Evolutionary conservation across 345 rosid species (phyloP).

Genomic region (Ceriops zippeliana): DNA sequence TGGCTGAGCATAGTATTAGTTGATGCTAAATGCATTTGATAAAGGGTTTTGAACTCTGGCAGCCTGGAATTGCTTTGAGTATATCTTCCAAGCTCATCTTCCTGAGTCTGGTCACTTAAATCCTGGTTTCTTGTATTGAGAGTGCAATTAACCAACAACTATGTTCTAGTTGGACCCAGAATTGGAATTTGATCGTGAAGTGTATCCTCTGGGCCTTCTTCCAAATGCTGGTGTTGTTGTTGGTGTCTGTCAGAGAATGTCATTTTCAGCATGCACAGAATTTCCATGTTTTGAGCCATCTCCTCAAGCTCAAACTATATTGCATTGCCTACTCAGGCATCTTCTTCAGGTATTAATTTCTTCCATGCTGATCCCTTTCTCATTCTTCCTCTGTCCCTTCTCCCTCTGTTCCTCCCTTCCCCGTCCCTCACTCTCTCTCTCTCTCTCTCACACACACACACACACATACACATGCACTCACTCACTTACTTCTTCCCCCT

Average conservation of each 20-base stretch:
- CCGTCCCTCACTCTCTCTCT: too few relatives aligned
- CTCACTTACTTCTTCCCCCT: too few relatives aligned
- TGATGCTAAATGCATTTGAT: not conserved
- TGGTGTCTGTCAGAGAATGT: constrained; percentile 94
- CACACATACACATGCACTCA: too few relatives aligned
- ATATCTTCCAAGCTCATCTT: not conserved
- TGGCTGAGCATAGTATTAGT: not conserved
- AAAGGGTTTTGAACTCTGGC: not conserved
- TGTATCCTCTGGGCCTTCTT: constrained; percentile 91
- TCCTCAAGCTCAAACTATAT: constrained; percentile 96
- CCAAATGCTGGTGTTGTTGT: constrained; percentile 96
- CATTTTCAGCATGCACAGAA: constrained; percentile 94
- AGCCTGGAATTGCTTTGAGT: not conserved
- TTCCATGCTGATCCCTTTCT: not conserved
- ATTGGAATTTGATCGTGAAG: constrained; percentile 96
- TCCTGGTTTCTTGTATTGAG: not conserved
- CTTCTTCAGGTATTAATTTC: constrained; percentile 83
- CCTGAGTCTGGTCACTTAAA: not conserved
- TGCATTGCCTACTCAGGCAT: constrained; percentile 95
- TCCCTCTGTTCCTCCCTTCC: not conserved
- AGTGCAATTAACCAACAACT: constrained; percentile 19
- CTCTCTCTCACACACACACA: too few relatives aligned
- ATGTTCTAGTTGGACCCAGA: constrained; percentile 86
- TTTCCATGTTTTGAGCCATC: constrained; percentile 97
- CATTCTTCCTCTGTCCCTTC: not conserved